Conservation (phyloP, 2,329 filamentous ascomycete genomes). For the Paraphoma chrysanthemicola region DNA sequence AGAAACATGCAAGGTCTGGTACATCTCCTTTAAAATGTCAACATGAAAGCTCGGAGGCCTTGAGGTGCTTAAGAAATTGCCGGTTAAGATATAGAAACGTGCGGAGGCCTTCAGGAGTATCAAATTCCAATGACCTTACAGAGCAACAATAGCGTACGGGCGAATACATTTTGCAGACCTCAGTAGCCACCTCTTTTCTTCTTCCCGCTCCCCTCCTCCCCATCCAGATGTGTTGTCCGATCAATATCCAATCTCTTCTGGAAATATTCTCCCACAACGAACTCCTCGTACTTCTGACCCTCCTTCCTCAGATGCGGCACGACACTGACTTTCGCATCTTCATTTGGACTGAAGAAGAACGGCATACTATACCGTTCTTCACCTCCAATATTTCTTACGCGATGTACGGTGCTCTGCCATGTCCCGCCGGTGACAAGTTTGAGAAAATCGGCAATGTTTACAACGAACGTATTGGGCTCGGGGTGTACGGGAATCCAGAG, state of each 20-base stretch:
- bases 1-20: too few relatives aligned
- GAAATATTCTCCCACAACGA: constrained; percentile 43
- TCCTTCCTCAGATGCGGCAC: constrained; percentile 34
- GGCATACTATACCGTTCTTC: constrained; percentile 50
- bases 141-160: too few relatives aligned
- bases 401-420: constrained; percentile 51
- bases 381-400: constrained; percentile 49
- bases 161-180: not conserved
- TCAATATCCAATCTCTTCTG: constrained; percentile 40
- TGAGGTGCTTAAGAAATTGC: too few relatives aligned
- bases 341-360: constrained; percentile 50
- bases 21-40: too few relatives aligned
- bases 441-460: constrained; percentile 52
- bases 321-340: constrained; percentile 41
- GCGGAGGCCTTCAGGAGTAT: too few relatives aligned
- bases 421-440: constrained; percentile 51
- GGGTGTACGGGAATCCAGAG: constrained; percentile 50
- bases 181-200: constrained; percentile 2
- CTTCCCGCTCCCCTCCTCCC: constrained; percentile 7
- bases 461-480: constrained; percentile 46
- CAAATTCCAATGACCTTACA: too few relatives aligned
- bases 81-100: too few relatives aligned
- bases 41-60: too few relatives aligned
- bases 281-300: constrained; percentile 35
- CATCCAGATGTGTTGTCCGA: constrained; percentile 40